phyloP scores from a whole-genome alignment of 192 early-diverging fungal species.

The Thamnidium elegans region DNA sequence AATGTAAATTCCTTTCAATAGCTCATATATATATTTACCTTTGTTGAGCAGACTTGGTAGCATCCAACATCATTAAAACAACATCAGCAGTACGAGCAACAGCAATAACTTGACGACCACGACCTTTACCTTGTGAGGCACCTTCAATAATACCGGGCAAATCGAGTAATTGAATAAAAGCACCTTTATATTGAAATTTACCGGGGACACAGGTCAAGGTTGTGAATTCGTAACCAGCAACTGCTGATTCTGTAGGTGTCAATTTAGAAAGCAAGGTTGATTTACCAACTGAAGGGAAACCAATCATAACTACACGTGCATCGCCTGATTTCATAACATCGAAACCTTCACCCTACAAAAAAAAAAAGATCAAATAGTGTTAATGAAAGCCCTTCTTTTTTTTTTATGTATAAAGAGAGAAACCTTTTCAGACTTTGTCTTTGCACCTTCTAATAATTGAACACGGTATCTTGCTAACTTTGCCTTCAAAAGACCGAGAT shows the following conservation, averaged over 20 bases:
- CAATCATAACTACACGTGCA: conserved; percentile 91
- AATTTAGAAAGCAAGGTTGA: conserved; percentile 92
- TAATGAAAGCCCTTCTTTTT: background rate
- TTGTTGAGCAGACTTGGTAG: conserved; percentile 87
- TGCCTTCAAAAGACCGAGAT: conserved; percentile 96
- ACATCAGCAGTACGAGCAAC: conserved; percentile 95
- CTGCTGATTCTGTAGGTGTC: conserved; percentile 89
- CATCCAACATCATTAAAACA: conserved; percentile 98
- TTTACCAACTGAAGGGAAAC: conserved; percentile 99
- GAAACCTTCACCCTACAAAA: conserved; percentile 80
- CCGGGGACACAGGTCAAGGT: conserved; percentile 95
- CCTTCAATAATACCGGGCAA: conserved; percentile 99
- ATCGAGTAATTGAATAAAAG: conserved; percentile 96
- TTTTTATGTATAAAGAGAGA: background rate
- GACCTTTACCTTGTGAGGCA: conserved; percentile 95
- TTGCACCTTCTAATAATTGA: conserved; percentile 72
- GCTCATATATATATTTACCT: conserved; percentile 30
- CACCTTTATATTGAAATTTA: conserved; percentile 93
- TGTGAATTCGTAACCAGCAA: conserved; percentile 92
- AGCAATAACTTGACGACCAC: conserved; percentile 96
- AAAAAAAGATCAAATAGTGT: conserved; percentile 17
- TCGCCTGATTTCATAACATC: conserved; percentile 98
- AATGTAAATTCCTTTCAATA: background rate
- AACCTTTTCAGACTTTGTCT: conserved; percentile 54
- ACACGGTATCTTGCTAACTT: conserved; percentile 85